phyloP scores from a whole-genome alignment of 2,329 filamentous ascomycete genomes.

The Amesomyces nigricolor region DNA sequence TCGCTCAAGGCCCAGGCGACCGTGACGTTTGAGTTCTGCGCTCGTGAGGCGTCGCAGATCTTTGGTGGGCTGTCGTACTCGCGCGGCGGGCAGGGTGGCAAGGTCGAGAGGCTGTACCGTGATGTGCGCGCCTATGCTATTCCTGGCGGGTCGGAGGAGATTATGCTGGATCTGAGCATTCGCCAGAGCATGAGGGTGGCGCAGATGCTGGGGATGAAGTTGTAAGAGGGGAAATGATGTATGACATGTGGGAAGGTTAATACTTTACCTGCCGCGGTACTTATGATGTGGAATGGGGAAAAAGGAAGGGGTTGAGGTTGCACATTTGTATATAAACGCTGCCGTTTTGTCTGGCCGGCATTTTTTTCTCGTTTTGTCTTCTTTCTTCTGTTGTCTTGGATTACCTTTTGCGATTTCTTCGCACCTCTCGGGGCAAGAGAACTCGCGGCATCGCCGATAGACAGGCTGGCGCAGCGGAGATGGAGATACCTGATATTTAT shows the following conservation, averaged over 20 bases:
- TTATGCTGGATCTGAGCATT: slow-evolving; percentile 96
- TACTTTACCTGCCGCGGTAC: not conserved
- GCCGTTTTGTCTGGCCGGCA: not conserved
- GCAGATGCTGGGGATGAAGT: slow-evolving; percentile 90
- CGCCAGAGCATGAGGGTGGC: slow-evolving; percentile 73
- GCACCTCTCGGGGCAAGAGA: not conserved
- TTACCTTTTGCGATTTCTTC: not conserved
- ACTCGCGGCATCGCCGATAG: not conserved
- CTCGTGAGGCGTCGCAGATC: slow-evolving; percentile 92
- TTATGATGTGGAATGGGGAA: not conserved
- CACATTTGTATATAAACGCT: not conserved
- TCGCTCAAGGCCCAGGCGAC: slow-evolving; percentile 91
- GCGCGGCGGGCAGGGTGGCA: slow-evolving; percentile 87
- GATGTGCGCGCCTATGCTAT: slow-evolving; percentile 96
- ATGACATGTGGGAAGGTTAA: not conserved
- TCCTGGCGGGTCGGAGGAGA: slow-evolving; percentile 93
- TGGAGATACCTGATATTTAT: not conserved
- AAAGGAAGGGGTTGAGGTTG: not conserved
- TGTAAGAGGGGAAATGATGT: slow-evolving; percentile 48
- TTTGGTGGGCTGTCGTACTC: slow-evolving; percentile 92
- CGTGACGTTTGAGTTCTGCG: slow-evolving; percentile 95
- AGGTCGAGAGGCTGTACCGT: slow-evolving; percentile 89
- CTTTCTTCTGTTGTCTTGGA: not conserved
- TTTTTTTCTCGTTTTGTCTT: not conserved
- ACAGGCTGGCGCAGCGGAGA: slow-evolving; percentile 9